Percentiles rank a stretch among this genome's conserved stretches.
Evolutionary conservation across 1,139 yeast species (phyloP).

Genomic region (Kodamaea anthophila): DNA sequence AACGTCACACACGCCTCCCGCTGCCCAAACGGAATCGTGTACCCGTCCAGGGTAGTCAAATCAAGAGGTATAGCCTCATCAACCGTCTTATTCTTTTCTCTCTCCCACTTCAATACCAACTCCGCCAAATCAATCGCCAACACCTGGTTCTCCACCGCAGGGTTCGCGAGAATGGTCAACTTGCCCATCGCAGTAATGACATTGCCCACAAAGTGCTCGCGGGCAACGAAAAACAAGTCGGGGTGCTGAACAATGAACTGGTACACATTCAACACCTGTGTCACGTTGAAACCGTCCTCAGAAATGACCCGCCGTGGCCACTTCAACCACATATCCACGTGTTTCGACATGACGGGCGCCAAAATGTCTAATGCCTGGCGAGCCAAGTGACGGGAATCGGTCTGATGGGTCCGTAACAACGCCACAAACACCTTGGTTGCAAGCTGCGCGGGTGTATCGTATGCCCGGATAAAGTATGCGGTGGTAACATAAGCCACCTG

Average conservation of each 20-base stretch:
- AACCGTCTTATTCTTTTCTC: background rate
- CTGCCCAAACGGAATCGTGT: constrained; percentile 68
- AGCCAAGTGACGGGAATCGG: constrained; percentile 78
- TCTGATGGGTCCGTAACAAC: constrained; percentile 74
- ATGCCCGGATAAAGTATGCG: constrained; percentile 78
- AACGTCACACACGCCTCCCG: constrained; percentile 91
- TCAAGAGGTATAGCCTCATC: constrained; percentile 12
- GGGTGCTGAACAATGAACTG: constrained; percentile 87
- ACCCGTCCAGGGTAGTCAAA: constrained; percentile 39
- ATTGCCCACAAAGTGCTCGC: constrained; percentile 85
- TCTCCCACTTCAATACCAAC: constrained; percentile 79
- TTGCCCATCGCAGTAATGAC: constrained; percentile 95
- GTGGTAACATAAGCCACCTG: constrained; percentile 92
- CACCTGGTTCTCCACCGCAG: constrained; percentile 75
- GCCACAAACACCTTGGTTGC: constrained; percentile 93
- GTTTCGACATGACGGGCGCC: constrained; percentile 80
- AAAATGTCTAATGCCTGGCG: constrained; percentile 81
- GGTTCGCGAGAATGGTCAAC: constrained; percentile 72
- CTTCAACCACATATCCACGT: constrained; percentile 80
- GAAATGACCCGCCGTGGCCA: constrained; percentile 92
- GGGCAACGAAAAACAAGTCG: constrained; percentile 73
- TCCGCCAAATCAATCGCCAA: constrained; percentile 89
- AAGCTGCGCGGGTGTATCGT: constrained; percentile 83
- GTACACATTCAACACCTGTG: constrained; percentile 81
- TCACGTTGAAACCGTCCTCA: constrained; percentile 80